Evolutionary conservation across 169 alveolate species (phyloP).

Genomic region (Plasmodium inui): DNA sequence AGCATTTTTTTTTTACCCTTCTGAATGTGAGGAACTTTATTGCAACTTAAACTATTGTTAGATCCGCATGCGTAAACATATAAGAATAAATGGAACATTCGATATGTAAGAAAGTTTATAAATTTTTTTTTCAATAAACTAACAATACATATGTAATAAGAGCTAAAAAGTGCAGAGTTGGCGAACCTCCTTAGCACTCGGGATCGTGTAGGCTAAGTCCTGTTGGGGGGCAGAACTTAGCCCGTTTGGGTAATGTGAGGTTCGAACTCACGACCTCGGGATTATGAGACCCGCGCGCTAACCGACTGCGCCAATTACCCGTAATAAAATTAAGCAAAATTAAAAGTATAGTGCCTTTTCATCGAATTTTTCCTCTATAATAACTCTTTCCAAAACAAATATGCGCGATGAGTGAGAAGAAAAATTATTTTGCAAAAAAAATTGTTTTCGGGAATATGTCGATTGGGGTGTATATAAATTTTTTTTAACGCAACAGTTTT

Average conservation of each 20-base stretch:
- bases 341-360: neutral
- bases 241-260: constrained; percentile 89
- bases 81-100: neutral
- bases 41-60: neutral
- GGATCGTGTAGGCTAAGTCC: neutral
- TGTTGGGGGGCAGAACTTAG: neutral
- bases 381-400: neutral
- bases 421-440: neutral
- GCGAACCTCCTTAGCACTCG: neutral
- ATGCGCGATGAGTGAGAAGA: neutral
- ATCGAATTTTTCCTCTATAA: neutral
- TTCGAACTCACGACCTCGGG: constrained; percentile 95
- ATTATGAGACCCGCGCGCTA: constrained; percentile 95
- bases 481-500: neutral
- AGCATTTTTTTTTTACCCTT: neutral
- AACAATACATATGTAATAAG: no score
- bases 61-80: neutral
- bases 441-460: neutral
- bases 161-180: neutral
- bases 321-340: neutral
- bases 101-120: neutral
- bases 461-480: neutral
- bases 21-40: neutral
- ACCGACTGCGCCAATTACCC: constrained; percentile 94
- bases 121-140: neutral